Evolutionary conservation across 2,329 filamentous ascomycete genomes (phyloP), one percentile per base, ranked within the genome.

Genomic region (Hawksworthiomyces lignivorus): DNA sequence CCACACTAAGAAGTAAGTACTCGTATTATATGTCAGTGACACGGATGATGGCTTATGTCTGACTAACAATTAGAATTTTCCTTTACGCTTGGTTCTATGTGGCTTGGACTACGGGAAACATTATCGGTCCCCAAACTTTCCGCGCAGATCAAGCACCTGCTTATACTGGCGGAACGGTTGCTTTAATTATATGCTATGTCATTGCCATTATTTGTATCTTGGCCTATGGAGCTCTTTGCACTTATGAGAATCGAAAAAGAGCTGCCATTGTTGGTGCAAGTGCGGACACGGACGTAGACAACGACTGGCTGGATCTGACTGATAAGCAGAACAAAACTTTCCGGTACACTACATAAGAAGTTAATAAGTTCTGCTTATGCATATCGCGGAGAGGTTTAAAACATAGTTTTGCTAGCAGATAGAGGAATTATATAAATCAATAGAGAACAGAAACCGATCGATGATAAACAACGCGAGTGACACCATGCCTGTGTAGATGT

Each of bases 311-410:
- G 28, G 64, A 67, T 19, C 56, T 73, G 61, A 80, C 75, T 7
- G 76, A 80, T 46, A 66, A 57, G 52, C 68, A 80, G 58, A 79
- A 80, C 50, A 67, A 65, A 51, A 65, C 63, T 17, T 79, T 80
- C 54, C 64, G 72, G 45, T 48, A 51, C 46, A 42, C 53, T 7
- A 46, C 47, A 19, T 49, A 27, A n/a, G n/a, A n/a, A n/a, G n/a
- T n/a, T n/a, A n/a, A n/a, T n/a, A n/a, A n/a, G n/a, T n/a, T n/a
- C n/a, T n/a, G n/a, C n/a, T n/a, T n/a, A n/a, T n/a, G n/a, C n/a
- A n/a, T n/a, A n/a, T n/a, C n/a, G n/a, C n/a, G n/a, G n/a, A n/a
- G n/a, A n/a, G n/a, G n/a, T n/a, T n/a, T n/a, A n/a, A n/a, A n/a
- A n/a, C n/a, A n/a, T n/a, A n/a, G n/a, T n/a, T n/a, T n/a, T n/a